Base-by-base conservation (phyloP, 495 filamentous ascomycete species). In the Neurospora sp. region DNA sequence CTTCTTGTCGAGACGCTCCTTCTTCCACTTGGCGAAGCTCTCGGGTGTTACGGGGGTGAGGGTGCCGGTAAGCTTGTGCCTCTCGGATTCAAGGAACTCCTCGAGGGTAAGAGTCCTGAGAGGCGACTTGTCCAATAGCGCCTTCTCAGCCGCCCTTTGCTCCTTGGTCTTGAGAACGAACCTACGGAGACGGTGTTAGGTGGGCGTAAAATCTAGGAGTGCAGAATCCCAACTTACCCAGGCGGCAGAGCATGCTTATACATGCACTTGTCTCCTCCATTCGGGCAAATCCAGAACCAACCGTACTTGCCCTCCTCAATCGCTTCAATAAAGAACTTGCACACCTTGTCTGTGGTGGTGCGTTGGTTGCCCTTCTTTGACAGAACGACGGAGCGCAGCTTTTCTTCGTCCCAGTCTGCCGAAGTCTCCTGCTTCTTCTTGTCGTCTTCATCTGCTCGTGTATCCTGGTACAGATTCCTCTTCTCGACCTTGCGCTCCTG, bases 271-370 rank as follows among this genome's bases (percentile, higher is more conserved):
- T 99, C 90, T 70, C 93, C 96, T 73, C 93, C 94, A 81, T 98
- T 98, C 69, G 96, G 96, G 89, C 96, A 99, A 42, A 87, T 85
- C 96, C 96, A 99, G 83, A 98, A 97, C 96, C 96, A 99, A 74
- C 96, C 96, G 77, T 99, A 99, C 84, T 98, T 98, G 75, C 92
- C 91, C 75, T 98, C 96, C 83, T 99, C 96, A 70, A 99, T 94
- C 3, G 96, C 96, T 73, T 96, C 93, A 81, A 98, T 96, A 82
- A 99, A 99, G 86, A 85, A 97, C 83, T 98, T 99, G 91, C 96
- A 99, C 72, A 98, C 94, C 82, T 97, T 99, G 77, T 99, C 96
- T 73, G 96, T 99, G 8, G 93, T 94, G 53, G 95, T 97, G 77
- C 91, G 88, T 71, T 96, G 96, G 85, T 99, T 99, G 16, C 96